Conservation (phyloP, 495 filamentous ascomycete genomes). For the Platismatia glauca region DNA sequence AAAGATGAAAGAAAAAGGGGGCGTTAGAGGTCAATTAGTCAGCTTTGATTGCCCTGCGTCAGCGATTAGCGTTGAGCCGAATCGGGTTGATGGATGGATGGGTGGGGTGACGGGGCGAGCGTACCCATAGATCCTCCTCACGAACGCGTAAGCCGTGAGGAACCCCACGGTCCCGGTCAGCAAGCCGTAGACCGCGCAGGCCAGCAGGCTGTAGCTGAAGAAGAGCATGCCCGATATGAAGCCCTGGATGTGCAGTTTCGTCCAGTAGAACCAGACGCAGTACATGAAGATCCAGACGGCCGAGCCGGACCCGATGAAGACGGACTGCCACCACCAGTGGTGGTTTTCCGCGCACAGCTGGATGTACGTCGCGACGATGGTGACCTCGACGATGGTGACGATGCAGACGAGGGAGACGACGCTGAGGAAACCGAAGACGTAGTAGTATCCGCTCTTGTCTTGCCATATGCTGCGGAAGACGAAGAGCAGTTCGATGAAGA, state of each 20-base stretch:
- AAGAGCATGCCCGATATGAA: slow-evolving; percentile 75
- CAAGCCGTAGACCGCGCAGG: slow-evolving; percentile 75
- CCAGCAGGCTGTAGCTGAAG: slow-evolving; percentile 75
- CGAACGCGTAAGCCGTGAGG: slow-evolving; percentile 78
- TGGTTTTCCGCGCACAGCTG: slow-evolving; percentile 85
- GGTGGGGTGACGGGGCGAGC: too few relatives aligned
- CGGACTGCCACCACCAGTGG: slow-evolving; percentile 94
- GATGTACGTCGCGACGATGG: slow-evolving; percentile 79
- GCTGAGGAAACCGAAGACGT: slow-evolving; percentile 84
- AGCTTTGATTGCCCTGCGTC: slow-evolving; percentile 12
- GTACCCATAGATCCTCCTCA: slow-evolving; percentile 80
- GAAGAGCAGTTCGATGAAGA: slow-evolving; percentile 90
- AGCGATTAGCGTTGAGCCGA: not conserved
- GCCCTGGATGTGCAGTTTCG: slow-evolving; percentile 73
- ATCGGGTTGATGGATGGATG: too few relatives aligned
- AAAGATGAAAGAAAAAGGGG: not conserved
- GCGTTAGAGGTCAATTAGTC: not conserved
- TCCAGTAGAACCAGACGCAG: slow-evolving; percentile 79
- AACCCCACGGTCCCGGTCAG: slow-evolving; percentile 84
- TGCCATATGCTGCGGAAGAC: slow-evolving; percentile 89
- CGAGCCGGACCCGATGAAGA: slow-evolving; percentile 71
- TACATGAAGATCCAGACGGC: slow-evolving; percentile 82
- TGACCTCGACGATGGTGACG: slow-evolving; percentile 78
- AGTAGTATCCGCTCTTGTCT: slow-evolving; percentile 91
- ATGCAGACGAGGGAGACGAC: slow-evolving; percentile 67